Conservation (phyloP, 345 rosid species). For the Turnera subulata region DNA sequence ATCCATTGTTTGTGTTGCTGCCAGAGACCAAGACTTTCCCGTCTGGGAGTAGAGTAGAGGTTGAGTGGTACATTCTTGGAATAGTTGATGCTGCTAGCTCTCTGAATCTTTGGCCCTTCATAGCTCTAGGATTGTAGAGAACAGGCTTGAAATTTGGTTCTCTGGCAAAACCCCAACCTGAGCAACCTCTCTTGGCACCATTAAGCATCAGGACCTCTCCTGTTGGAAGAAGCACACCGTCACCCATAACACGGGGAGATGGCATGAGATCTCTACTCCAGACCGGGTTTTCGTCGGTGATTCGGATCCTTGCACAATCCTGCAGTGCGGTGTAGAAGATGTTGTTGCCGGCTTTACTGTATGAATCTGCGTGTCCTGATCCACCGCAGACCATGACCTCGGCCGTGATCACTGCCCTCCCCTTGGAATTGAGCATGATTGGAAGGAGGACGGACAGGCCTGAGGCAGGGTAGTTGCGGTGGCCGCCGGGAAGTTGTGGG, state of each 20-base stretch:
- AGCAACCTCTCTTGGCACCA: constrained; percentile 60
- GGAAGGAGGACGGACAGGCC: constrained; percentile 67
- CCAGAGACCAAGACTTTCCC: constrained; percentile 58
- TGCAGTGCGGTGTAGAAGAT: constrained; percentile 36
- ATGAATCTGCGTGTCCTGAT: constrained; percentile 37
- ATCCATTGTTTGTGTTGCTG: constrained; percentile 68
- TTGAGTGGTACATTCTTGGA: constrained; percentile 72
- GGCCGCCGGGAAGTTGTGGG: constrained; percentile 68
- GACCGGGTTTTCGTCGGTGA: constrained; percentile 37
- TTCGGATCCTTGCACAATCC: constrained; percentile 58
- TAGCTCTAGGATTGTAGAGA: constrained; percentile 33
- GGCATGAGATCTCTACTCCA: constrained; percentile 79
- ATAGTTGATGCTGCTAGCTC: constrained; percentile 38
- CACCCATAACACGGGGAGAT: constrained; percentile 64
- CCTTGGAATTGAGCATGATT: constrained; percentile 27
- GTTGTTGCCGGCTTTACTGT: constrained; percentile 18
- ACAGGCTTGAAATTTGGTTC: constrained; percentile 64
- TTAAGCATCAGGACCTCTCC: constrained; percentile 66
- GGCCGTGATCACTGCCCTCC: constrained; percentile 21
- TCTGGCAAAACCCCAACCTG: constrained; percentile 64
- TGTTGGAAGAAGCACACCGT: constrained; percentile 59
- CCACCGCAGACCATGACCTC: constrained; percentile 73
- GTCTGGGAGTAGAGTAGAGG: constrained; percentile 47
- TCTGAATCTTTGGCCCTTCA: constrained; percentile 27
- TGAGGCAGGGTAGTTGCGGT: constrained; percentile 77